A percentile compares a stretch with the other conserved stretches of the same genome.
These are phyloP conservation scores for Backusella liffmaniae DNA, from an alignment of 192 early-diverging fungal species.

Conservation along the genomic window DNA sequence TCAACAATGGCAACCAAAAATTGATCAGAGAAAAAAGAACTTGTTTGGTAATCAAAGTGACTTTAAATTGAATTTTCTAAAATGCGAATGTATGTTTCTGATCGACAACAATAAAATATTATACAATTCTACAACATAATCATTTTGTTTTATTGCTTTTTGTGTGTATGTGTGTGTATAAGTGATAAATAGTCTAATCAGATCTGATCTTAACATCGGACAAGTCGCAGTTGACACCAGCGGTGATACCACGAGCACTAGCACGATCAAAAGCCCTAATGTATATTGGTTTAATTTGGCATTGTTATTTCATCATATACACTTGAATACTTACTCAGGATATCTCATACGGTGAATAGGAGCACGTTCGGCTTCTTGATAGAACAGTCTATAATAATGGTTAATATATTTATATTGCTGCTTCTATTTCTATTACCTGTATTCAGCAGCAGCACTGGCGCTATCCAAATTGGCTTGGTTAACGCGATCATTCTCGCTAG, in stretches of 20 bases:
- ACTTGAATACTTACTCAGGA: slow-evolving; percentile 28
- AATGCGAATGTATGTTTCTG: no score
- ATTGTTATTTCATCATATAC: background rate
- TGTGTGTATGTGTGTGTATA: background rate
- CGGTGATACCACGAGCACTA: slow-evolving; percentile 24
- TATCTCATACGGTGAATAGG: slow-evolving; percentile 35
- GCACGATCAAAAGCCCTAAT: slow-evolving; percentile 31
- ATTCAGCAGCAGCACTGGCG: slow-evolving; percentile 16
- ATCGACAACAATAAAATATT: background rate
- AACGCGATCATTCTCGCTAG: slow-evolving; percentile 24
- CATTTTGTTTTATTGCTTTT: background rate
- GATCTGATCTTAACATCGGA: slow-evolving; percentile 30
- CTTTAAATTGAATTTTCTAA: no score
- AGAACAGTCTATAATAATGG: slow-evolving; percentile 11
- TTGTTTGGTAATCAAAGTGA: no score
- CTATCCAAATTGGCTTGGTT: slow-evolving; percentile 14
- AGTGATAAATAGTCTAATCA: slow-evolving; percentile 13
- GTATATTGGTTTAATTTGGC: background rate
- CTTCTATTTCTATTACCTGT: background rate
- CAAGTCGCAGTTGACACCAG: slow-evolving; percentile 25
- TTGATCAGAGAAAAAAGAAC: no score
- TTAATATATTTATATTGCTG: background rate
- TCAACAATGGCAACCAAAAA: no score
- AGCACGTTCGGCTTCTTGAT: slow-evolving; percentile 31
- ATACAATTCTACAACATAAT: background rate